phyloP scores from a whole-genome alignment of 495 filamentous ascomycete species.

The Endocarpon pusillum region DNA sequence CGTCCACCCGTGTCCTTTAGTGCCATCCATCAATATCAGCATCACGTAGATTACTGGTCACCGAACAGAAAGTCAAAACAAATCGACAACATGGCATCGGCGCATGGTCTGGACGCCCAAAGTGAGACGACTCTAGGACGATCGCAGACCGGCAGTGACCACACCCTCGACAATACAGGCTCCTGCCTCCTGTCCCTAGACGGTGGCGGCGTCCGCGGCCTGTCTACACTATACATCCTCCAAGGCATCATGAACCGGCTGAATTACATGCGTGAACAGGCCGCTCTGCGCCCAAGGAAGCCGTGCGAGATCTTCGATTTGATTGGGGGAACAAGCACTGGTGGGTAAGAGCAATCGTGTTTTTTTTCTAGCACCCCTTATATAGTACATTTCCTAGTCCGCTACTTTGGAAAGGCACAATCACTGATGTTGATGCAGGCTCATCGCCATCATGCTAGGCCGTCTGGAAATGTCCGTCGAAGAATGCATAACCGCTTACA shows the following conservation, averaged over 20 bases:
- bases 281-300: too few relatives aligned
- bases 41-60: too few relatives aligned
- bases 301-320: slow-evolving; percentile 4
- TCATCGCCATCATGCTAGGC: slow-evolving; percentile 19
- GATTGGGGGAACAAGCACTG: slow-evolving; percentile 2
- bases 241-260: slow-evolving; percentile 6
- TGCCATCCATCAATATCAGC: too few relatives aligned
- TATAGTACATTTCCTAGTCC: background rate
- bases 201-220: slow-evolving; percentile 22
- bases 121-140: too few relatives aligned
- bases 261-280: background rate
- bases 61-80: too few relatives aligned
- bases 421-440: too few relatives aligned
- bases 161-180: too few relatives aligned
- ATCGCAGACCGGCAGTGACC: too few relatives aligned
- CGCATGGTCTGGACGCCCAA: too few relatives aligned
- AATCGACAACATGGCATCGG: too few relatives aligned
- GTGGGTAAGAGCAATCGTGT: background rate
- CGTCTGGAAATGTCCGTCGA: slow-evolving; percentile 16
- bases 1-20: too few relatives aligned
- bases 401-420: too few relatives aligned
- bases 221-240: slow-evolving; percentile 21
- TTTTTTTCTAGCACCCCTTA: background rate
- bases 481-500: slow-evolving; percentile 13
- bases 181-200: slow-evolving; percentile 11